Percentiles rank a stretch among this genome's conserved stretches.
These are phyloP conservation scores for Carex myosuroides DNA, from an alignment of 176 grass and related monocot genomes.

Conservation along the genomic window DNA sequence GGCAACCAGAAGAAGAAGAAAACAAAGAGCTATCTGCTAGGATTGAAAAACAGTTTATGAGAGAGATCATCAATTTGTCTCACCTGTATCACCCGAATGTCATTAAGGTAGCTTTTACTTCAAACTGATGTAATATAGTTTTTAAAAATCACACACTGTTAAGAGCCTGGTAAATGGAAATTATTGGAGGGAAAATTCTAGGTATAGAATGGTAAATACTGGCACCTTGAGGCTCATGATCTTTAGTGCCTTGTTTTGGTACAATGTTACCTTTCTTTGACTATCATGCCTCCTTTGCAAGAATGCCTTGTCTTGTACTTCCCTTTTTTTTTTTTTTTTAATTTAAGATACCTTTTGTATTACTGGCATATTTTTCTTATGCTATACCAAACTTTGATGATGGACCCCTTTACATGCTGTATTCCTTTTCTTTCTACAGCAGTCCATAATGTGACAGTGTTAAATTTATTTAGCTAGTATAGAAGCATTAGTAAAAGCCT, in stretches of 20 bases:
- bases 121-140: background rate
- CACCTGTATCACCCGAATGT: conserved; percentile 76
- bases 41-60: conserved; percentile 78
- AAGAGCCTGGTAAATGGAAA: background rate
- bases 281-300: background rate
- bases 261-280: background rate
- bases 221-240: background rate
- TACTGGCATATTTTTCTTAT: background rate
- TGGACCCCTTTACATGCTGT: background rate
- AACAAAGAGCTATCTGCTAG: conserved; percentile 52
- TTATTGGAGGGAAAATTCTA: background rate
- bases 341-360: background rate
- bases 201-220: background rate
- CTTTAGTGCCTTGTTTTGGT: background rate
- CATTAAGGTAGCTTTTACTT: conserved; percentile 54
- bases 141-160: background rate
- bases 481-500: background rate
- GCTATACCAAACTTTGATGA: background rate
- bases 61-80: conserved; percentile 78
- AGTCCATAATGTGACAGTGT: background rate
- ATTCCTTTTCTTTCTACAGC: background rate
- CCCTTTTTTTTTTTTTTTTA: background rate
- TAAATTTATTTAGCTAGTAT: background rate
- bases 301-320: background rate
- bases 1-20: conserved; percentile 74